phyloP scores from a whole-genome alignment of 352 stramenopile genomes.

The Plasmopara viticola region DNA sequence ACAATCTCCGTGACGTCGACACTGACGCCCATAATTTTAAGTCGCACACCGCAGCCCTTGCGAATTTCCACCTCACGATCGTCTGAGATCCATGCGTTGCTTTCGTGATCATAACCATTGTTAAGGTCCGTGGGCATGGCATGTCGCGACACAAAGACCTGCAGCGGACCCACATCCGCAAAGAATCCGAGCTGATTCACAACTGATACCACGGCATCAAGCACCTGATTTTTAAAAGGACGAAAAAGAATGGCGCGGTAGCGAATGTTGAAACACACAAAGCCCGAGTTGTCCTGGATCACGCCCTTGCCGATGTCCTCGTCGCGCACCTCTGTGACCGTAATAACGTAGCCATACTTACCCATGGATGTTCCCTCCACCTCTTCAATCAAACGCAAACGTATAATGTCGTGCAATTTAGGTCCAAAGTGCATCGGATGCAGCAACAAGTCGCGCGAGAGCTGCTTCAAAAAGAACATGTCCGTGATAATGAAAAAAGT shows the following conservation, averaged over 20 bases:
- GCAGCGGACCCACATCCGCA: constrained; percentile 91
- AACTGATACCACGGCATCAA: constrained; percentile 95
- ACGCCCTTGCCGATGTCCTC: constrained; percentile 95
- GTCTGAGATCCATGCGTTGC: constrained; percentile 96
- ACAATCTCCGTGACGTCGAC: constrained; percentile 95
- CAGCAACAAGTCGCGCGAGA: constrained; percentile 90
- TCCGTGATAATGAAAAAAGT: background rate
- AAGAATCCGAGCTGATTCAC: constrained; percentile 97
- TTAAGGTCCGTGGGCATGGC: constrained; percentile 93
- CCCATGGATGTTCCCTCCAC: constrained; percentile 94
- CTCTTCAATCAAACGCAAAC: constrained; percentile 93
- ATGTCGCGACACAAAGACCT: constrained; percentile 96
- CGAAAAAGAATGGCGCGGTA: constrained; percentile 95
- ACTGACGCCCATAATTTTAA: constrained; percentile 96
- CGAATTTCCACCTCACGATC: constrained; percentile 97
- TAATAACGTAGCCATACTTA: constrained; percentile 96
- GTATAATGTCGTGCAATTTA: constrained; percentile 94
- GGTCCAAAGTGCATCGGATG: constrained; percentile 94
- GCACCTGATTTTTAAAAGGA: constrained; percentile 96
- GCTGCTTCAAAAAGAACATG: constrained; percentile 88
- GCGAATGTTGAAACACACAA: constrained; percentile 94
- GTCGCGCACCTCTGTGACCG: constrained; percentile 94
- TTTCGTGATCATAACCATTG: constrained; percentile 94
- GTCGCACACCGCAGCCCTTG: constrained; percentile 91
- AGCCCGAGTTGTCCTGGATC: constrained; percentile 97